These are phyloP conservation scores for Beauveria asiatica DNA, from an alignment of 2,329 filamentous ascomycete species.

Conservation along the genomic window DNA sequence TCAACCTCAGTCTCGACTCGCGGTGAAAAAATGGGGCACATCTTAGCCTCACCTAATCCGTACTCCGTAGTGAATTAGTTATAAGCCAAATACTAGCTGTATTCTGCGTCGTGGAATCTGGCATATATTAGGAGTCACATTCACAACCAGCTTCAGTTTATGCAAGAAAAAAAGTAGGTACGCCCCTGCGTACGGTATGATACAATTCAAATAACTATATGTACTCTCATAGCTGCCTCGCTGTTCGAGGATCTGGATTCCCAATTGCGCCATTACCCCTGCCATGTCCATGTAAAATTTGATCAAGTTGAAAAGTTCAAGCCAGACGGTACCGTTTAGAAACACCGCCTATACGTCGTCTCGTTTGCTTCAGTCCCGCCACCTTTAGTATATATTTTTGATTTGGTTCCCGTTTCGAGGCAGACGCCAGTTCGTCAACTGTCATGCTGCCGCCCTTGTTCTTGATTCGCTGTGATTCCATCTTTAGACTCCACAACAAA, in stretches of 20 bases:
- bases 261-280: conserved; percentile 14
- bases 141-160: not conserved
- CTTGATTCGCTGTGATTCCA: conserved; percentile 31
- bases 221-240: conserved; percentile 1
- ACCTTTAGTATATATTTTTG: conserved; percentile 19
- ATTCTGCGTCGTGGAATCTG: too few relatives aligned
- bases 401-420: conserved; percentile 16
- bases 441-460: conserved; percentile 15
- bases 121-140: not conserved
- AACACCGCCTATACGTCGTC: conserved; percentile 8
- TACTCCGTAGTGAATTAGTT: too few relatives aligned
- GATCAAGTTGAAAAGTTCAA: conserved; percentile 12
- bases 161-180: not conserved
- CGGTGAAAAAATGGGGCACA: too few relatives aligned
- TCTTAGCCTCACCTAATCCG: too few relatives aligned
- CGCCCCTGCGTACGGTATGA: not conserved
- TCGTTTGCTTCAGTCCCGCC: conserved; percentile 14
- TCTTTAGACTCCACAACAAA: conserved; percentile 36
- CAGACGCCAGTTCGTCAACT: conserved; percentile 19
- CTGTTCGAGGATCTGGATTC: not conserved
- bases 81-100: too few relatives aligned
- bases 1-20: too few relatives aligned
- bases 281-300: conserved; percentile 10
- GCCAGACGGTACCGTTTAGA: conserved; percentile 16
- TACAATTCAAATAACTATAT: conserved; percentile 5